Conservation (phyloP, 176 grass and related monocot genomes). For the Oryza nivara region DNA sequence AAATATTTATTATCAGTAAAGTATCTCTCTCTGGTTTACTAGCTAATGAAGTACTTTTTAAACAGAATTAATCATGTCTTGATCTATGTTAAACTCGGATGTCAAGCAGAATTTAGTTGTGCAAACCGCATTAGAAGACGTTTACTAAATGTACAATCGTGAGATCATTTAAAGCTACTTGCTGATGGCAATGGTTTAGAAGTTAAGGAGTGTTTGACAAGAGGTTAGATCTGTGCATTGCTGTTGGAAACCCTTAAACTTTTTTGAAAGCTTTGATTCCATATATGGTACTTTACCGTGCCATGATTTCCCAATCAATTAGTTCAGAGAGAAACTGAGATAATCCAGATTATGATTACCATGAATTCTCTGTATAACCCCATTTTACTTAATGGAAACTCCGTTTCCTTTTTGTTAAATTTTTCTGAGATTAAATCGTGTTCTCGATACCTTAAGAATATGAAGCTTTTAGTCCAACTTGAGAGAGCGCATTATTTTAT, state of each 20-base stretch:
- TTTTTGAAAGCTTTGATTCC: not conserved
- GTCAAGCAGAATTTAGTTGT: not conserved
- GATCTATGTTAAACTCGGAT: not conserved
- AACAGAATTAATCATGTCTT: not conserved
- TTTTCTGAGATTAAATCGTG: not conserved
- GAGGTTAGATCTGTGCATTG: not conserved
- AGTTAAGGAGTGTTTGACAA: not conserved
- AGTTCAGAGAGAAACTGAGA: not conserved
- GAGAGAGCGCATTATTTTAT: constrained; percentile 1
- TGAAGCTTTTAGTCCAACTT: not conserved
- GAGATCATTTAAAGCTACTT: not conserved
- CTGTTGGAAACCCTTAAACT: not conserved
- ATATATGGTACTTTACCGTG: not conserved
- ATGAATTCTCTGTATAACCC: not conserved
- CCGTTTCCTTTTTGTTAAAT: not conserved
- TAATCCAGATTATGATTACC: not conserved
- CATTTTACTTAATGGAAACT: not conserved
- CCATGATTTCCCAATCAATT: not conserved
- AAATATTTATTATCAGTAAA: not conserved
- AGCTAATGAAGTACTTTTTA: not conserved
- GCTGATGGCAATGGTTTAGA: not conserved
- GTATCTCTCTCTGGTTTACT: not conserved
- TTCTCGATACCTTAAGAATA: not conserved
- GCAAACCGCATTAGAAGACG: not conserved
- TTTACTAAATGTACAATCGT: not conserved